Base-by-base conservation (phyloP, 768 basidiomycete genomes). In the Tulasnella sp. region DNA sequence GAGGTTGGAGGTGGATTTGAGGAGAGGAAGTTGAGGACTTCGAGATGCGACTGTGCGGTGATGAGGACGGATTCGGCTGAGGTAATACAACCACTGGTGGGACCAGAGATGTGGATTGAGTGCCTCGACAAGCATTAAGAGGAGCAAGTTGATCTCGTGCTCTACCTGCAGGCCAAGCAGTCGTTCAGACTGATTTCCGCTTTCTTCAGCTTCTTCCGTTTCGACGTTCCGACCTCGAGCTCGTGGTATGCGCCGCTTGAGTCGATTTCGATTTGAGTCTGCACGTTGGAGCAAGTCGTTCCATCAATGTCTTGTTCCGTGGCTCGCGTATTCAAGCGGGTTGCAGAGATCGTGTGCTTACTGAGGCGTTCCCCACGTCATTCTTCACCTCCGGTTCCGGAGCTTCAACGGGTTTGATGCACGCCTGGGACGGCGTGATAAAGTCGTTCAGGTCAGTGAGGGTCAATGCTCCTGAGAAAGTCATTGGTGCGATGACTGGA, bases 51-150 rank as follows among this genome's bases (percentile, higher is more conserved):
- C 85, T 99, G 97, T 50, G 98, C 89, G 18, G 96, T 96, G 84
- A 99, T 98, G 81, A 99, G 90, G 72, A 99, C 92, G 28, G 96
- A 97, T 88, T 99, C 97, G 34, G 97, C 97, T 54, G 97, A 98
- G 3, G 98, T 99, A 83, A 99, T 98, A 84, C 98, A 99, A 2
- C 98, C 98, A 81, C 97, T 98, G 83, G 48, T 58, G 82, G 74
- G 50, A 37, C 14, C 3, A 20, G 79, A 69, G 14, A 28, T 37
- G 37, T 73, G 6, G 72, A 28, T 73, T 44, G 42, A 73, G 42
- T 37, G 28, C 72, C n/a, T 41, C 54, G 28, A 50, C 34, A 42
- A 20, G 5, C 37, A 73, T 73, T 73, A 73, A 73, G 72, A 37
- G 37, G 42, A 16, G 31, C 42, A 88, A 31, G 22, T 37, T 42